A percentile compares a stretch with the other conserved stretches of the same genome.
These are phyloP conservation scores for Erysiphe neolycopersici DNA, from an alignment of 2,329 filamentous ascomycete genomes.

Conservation along the genomic window DNA sequence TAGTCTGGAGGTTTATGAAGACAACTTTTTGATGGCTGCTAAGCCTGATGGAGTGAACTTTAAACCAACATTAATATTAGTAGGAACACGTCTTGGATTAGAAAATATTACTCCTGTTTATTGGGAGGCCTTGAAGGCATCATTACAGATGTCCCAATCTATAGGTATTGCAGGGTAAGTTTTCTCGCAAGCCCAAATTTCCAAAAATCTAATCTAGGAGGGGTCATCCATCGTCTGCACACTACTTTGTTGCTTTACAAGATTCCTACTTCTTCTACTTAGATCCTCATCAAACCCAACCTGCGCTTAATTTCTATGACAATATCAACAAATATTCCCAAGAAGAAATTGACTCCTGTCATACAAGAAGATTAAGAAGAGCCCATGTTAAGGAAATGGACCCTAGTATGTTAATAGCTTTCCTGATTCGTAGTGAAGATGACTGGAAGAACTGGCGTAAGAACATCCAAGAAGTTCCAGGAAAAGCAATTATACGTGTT, in stretches of 20 bases:
- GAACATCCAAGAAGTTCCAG: slow-evolving; percentile 45
- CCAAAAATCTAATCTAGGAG: slow-evolving; percentile 19
- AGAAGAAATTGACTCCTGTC: slow-evolving; percentile 59
- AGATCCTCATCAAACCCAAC: slow-evolving; percentile 70
- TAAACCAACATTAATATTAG: slow-evolving; percentile 62
- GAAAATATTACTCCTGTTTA: slow-evolving; percentile 89
- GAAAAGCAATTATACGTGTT: slow-evolving; percentile 68
- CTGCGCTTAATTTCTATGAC: slow-evolving; percentile 38
- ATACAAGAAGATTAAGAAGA: slow-evolving; percentile 60
- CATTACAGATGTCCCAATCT: slow-evolving; percentile 72
- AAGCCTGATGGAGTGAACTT: slow-evolving; percentile 38
- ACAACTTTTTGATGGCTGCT: slow-evolving; percentile 57
- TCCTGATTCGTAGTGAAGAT: slow-evolving; percentile 54
- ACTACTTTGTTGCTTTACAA: slow-evolving; percentile 48
- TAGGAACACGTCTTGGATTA: slow-evolving; percentile 73
- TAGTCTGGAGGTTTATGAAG: slow-evolving; percentile 77
- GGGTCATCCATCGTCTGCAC: slow-evolving; percentile 59
- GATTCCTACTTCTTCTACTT: slow-evolving; percentile 75
- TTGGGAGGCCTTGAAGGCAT: slow-evolving; percentile 70
- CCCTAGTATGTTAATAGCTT: slow-evolving; percentile 90
- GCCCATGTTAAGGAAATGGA: slow-evolving; percentile 85
- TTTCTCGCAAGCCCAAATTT: slow-evolving; percentile 1
- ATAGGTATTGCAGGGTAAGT: slow-evolving; percentile 76
- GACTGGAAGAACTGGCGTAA: slow-evolving; percentile 70
- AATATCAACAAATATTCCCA: slow-evolving; percentile 30